These are phyloP conservation scores for Calonectria pauciramosa DNA, from an alignment of 2,329 filamentous ascomycete genomes.

Conservation along the genomic window DNA sequence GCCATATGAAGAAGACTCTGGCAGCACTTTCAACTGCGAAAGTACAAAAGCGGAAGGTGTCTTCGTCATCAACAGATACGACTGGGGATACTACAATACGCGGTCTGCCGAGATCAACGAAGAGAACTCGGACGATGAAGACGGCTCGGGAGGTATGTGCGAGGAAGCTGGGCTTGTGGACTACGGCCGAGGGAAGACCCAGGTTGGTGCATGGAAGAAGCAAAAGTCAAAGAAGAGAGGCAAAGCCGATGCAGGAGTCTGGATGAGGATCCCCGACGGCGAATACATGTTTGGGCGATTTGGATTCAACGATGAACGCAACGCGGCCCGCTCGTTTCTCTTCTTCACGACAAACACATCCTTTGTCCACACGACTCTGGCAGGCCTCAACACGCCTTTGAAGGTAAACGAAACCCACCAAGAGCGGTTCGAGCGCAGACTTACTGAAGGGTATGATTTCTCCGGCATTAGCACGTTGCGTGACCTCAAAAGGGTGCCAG, in stretches of 20 bases:
- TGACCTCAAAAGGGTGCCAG: background rate
- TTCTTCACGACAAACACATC: constrained; percentile 14
- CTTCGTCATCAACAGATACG: constrained; percentile 20
- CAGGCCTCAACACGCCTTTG: background rate
- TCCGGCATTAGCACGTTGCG: background rate
- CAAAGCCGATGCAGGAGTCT: background rate
- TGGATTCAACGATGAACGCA: constrained; percentile 3
- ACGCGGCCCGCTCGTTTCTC: constrained; percentile 11
- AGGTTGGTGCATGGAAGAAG: background rate
- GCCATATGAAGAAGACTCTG: constrained; percentile 14
- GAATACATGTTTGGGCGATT: constrained; percentile 27
- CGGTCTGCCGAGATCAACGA: background rate
- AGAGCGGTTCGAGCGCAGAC: background rate
- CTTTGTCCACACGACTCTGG: background rate
- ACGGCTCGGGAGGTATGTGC: background rate
- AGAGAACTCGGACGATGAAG: background rate
- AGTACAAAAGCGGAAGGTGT: constrained; percentile 1
- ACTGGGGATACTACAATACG: constrained; percentile 14
- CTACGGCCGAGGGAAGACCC: background rate
- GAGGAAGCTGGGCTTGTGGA: background rate
- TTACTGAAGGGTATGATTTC: background rate
- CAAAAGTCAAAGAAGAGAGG: background rate
- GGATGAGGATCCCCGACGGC: constrained; percentile 18
- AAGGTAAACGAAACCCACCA: background rate
- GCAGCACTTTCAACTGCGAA: background rate